Base-by-base conservation (phyloP, 371 early-diverging fungal species). In the Circinella minor region DNA sequence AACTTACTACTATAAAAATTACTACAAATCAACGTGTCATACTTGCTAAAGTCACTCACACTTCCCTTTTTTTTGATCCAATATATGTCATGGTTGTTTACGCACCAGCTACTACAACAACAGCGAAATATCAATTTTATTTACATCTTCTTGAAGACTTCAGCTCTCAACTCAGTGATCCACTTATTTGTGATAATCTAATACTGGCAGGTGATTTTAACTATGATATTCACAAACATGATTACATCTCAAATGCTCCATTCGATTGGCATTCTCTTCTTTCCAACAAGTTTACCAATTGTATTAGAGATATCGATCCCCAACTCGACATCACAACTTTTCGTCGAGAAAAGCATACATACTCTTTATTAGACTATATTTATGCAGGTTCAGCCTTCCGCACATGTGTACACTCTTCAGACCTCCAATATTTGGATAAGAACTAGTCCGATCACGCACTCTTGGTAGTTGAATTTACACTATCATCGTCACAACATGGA, bases 151-250 rank as follows among this genome's bases (percentile, higher is more conserved):
- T 48, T 43, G 1, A 48, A 18, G 20, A 36, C 27, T 18, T 6
- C 63, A n/a, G 36, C 43, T 18, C 17, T 46, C 15, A 15, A 47
- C 3, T 61, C 7, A 11, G 11, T 34, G 17, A 61, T 11, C 61
- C 14, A 18, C 10, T 36, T 36, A 15, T 20, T n/a, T 13, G 14
- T 61, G 61, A 61, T 36, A 36, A 61, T 0, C 48, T 67, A 3
- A 4, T 67, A 14, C 14, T 67, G 8, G 34, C 17, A 8, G 68
- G 68, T 36, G 68, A 67, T 47, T 67, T 67, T 43, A 67, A 60
- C 47, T 67, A 60, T 36, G 37, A 60, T 36, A 43, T 46, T 8
- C 48, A n/a, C 43, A 60, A 17, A 8, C 48, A 18, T 4, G 10
- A 38, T 61, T 4, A 61, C 15, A 9, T 47, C 47, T 47, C 47